Evolutionary conservation across 1,139 yeast genomes (phyloP), one percentile per base, ranked within the genome.

Genomic region (Zygosaccharomyces sapae): DNA sequence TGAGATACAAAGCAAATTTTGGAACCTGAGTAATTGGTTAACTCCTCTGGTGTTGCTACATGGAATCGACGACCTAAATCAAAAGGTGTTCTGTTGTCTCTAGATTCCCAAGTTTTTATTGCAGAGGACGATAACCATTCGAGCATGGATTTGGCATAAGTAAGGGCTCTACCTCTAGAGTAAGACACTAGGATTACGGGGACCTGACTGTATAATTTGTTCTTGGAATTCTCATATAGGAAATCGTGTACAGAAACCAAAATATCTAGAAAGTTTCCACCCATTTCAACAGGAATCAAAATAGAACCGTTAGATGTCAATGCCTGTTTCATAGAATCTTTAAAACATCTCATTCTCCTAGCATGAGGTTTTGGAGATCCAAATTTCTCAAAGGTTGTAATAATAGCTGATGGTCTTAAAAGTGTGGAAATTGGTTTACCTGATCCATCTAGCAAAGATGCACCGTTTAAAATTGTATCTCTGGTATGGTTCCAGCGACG

Each of bases 401-500:
- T 81, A 49, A 92, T 71, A 0, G 90, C 86, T 1, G 96, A 84
- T 1, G 98, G 97, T 59, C 95, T 75, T 54, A 80, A 65, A 30
- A 90, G 70, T 44, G 80, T 76, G 4, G 85, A 75, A n/a, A 79
- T 68, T 0, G 92, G 81, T 44, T 76, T 72, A 13, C 80, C 81
- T 30, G 57, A 44, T 30, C 64, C 65, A 49, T 76, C 78, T 41
- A 86, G 68, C 45, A 89, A 75, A 12, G 84, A 80, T n/a, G 97
- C 92, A 48, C 86, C 79, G 57, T 85, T 86, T 48, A 92, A 70
- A 58, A 89, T 90, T 0, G 87, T 77, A 59, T 92, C 97, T 53
- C 81, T 81, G 1, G 97, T 83, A 65, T 92, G 98, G 63, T 90
- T 90, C 97, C 98, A 92, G 41, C 87, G 82, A 3, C 95, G 92